Evolutionary conservation across 352 stramenopile genomes (phyloP), one percentile per base, ranked within the genome.

Genomic region (Phytophthora uliginosa): DNA sequence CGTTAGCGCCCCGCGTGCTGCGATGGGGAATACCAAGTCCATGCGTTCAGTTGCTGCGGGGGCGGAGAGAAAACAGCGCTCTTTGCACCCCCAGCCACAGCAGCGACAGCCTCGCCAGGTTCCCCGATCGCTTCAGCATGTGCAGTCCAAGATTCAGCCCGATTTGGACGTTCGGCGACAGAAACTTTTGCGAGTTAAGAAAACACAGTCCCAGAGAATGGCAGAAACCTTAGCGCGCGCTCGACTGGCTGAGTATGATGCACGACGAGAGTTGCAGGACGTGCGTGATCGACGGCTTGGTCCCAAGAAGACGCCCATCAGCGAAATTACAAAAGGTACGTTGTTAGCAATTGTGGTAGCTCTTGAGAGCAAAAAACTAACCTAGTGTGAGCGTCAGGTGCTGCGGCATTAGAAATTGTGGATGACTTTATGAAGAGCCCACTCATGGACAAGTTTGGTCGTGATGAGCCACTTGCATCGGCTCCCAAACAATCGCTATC

Each of bases 391-490:
- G 22, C 40, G 50, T 13, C 55, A 94, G 89, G 89, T 52, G 87
- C 86, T 59, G 86, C 87, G 10, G 86, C 89, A 8, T 69, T 95
- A 22, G 87, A 96, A 75, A 96, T 96, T n/a, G 87, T 86, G 4
- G 83, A 94, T 57, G 72, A 86, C n/a, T 94, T 96, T 24, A 87
- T 93, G 26, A 86, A 78, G 33, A 89, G 86, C n/a, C 82, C 86
- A 60, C 67, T 95, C 8, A 86, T 95, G 81, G 82, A 94, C 52
- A 85, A 69, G 42, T 94, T 94, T 52, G 68, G 77, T 36, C 52
- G 56, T 17, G 72, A 76, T 3, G 51, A 57, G 18, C 12, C 36
- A 12, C 0, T 31, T 10, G 10, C 45, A 42, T 26, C 34, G 59
- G 28, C 18, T 50, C 33, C 28, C 4, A 67, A 56, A 34, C 71